Evolutionary conservation across 768 basidiomycete species (phyloP), one percentile per base, ranked within the genome.

Genomic region (Auricularia sp.): DNA sequence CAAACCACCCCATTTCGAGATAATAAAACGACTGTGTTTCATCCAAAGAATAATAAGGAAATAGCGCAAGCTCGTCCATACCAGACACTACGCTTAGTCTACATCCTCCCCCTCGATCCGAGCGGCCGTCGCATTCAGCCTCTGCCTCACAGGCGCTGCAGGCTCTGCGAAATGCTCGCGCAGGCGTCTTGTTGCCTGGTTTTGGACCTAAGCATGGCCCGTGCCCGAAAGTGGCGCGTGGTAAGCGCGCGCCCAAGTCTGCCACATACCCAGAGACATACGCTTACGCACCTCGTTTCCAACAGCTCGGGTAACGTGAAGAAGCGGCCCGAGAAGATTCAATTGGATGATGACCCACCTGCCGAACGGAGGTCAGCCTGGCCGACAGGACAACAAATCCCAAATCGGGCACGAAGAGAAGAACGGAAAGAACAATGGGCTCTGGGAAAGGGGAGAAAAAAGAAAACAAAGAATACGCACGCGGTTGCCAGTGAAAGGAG

Each of bases 271-370:
- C 62, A 63, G 47, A 42, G 39, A 42, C 39, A 42, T 42, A 12
- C 18, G 2, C 39, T 33, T 62, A 76, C 81, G 43, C 65, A 90
- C 89, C 81, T 93, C 91, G 53, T 74, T 72, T 3, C 77, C 83
- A 62, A 93, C 74, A 0, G 88, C 88, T 63, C 77, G 77, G 14
- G 80, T 73, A 36, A 93, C 81, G 67, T 88, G 86, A 65, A 86
- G 79, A 67, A 93, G 69, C 2, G 91, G 91, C 0, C 91, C 91
- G 16, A 83, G 83, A 64, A 93, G 76, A n/a, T 87, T 84, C 0
- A 93, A 81, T 68, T 88, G 83, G 33, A 86, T 72, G 58, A 87
- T 84, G 6, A 80, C 73, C 69, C 85, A 93, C 51, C 91, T 92
- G 70, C n/a, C 39, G 51, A 64, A 36, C 29, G n/a, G 56, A 29